phyloP scores from a whole-genome alignment of 2,329 filamentous ascomycete species.

The Fusarium dimerum region DNA sequence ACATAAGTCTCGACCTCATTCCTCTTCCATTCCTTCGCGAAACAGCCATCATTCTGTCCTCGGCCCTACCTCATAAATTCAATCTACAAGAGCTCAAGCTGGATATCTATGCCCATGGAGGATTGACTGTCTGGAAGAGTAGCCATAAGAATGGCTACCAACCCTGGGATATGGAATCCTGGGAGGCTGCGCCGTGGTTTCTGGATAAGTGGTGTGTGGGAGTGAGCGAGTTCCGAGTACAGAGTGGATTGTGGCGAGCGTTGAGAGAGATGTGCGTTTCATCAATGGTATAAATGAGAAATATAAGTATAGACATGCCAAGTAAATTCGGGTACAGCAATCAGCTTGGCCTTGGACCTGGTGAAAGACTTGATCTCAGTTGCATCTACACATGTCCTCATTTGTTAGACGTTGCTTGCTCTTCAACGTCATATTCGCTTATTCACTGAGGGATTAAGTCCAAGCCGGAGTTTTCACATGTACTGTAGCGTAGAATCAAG shows the following conservation, averaged over 20 bases:
- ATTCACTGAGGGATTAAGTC: no score
- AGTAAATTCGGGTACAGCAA: no score
- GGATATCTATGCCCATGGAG: conserved; percentile 25
- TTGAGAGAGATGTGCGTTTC: conserved; percentile 8
- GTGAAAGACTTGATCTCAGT: no score
- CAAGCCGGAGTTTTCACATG: no score
- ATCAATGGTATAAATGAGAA: no score
- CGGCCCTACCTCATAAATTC: conserved; percentile 19
- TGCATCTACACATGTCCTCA: no score
- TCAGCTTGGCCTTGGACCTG: no score
- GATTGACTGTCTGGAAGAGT: conserved; percentile 19
- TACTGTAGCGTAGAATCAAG: no score
- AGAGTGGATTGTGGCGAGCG: conserved; percentile 25
- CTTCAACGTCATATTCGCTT: no score
- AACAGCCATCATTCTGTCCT: conserved; percentile 26
- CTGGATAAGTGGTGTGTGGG: conserved; percentile 27
- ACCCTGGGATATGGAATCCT: conserved; percentile 31
- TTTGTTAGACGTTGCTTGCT: no score
- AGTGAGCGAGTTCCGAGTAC: conserved; percentile 19
- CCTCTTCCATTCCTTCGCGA: conserved; percentile 29
- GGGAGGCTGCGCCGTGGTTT: conserved; percentile 33
- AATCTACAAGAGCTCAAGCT: conserved; percentile 28
- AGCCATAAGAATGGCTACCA: conserved; percentile 9
- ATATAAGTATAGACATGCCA: no score
- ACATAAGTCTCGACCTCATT: conserved; percentile 26